These are phyloP conservation scores for Nannochloropsis oceanica DNA, from an alignment of 108 stramenopile species.

Conservation along the genomic window DNA sequence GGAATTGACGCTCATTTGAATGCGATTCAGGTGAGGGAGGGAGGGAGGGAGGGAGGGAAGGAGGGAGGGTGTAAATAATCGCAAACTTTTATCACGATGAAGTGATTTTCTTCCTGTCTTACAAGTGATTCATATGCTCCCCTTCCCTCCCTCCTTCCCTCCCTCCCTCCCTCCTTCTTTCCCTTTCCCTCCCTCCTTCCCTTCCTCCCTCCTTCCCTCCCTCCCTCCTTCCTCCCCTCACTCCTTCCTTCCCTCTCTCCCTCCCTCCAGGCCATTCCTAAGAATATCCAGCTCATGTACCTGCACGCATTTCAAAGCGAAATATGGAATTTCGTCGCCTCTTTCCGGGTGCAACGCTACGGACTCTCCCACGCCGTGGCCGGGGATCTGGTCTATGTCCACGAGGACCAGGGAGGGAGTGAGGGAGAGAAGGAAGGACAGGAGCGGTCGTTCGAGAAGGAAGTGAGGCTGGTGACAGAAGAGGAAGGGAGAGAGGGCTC, in stretches of 20 bases:
- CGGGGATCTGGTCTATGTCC: not conserved
- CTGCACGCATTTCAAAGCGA: not conserved
- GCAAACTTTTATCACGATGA: too few relatives aligned
- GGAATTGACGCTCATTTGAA: too few relatives aligned
- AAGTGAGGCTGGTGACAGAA: not conserved
- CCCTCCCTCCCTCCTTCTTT: too few relatives aligned
- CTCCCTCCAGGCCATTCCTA: not conserved
- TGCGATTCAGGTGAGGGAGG: too few relatives aligned
- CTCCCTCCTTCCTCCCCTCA: not conserved
- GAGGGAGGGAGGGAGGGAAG: too few relatives aligned
- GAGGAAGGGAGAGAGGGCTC: not conserved
- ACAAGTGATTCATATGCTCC: too few relatives aligned
- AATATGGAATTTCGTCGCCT: not conserved
- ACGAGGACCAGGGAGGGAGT: not conserved
- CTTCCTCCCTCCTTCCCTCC: not conserved
- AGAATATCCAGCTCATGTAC: not conserved
- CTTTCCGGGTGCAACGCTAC: not conserved
- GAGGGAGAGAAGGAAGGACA: not conserved
- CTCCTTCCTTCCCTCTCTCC: not conserved
- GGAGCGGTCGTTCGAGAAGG: not conserved
- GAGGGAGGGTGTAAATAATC: too few relatives aligned
- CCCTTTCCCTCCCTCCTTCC: too few relatives aligned
- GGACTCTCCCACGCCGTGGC: not conserved
- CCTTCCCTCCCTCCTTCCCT: too few relatives aligned
- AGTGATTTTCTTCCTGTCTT: too few relatives aligned